Conservation (phyloP, 257 asterid genomes). For the Misopates orontium region DNA sequence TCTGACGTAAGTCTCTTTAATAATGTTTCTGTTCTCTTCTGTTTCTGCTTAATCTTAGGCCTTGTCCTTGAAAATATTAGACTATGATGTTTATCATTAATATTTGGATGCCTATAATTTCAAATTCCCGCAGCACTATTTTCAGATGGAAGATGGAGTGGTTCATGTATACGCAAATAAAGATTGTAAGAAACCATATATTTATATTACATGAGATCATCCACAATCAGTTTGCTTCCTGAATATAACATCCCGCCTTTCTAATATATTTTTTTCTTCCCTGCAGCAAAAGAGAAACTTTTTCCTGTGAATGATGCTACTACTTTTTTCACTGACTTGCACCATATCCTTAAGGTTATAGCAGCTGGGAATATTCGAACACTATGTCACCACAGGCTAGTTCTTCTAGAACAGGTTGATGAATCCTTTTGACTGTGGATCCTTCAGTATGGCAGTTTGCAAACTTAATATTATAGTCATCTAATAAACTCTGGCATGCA, state of each 20-base stretch:
- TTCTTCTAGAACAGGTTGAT: conserved; percentile 86
- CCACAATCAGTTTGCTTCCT: conserved; percentile 13
- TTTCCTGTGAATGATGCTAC: conserved; percentile 93
- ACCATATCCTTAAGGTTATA: conserved; percentile 90
- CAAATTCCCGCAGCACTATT: conserved; percentile 68
- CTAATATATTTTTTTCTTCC: conserved; percentile 27
- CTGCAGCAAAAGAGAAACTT: conserved; percentile 75
- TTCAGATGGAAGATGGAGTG: conserved; percentile 98
- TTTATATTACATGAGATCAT: not conserved
- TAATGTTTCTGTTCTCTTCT: not conserved
- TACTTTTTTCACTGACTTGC: conserved; percentile 91
- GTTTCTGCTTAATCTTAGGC: not conserved
- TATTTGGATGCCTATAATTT: not conserved
- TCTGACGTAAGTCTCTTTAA: conserved; percentile 62
- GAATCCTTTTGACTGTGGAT: not conserved
- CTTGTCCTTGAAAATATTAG: too few relatives aligned
- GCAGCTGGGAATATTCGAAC: conserved; percentile 94
- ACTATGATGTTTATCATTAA: too few relatives aligned
- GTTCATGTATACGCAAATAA: conserved; percentile 82
- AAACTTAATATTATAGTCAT: conserved; percentile 5
- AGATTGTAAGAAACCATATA: conserved; percentile 56
- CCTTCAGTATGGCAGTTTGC: not conserved
- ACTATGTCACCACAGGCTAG: conserved; percentile 89
- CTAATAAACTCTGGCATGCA: conserved; percentile 17
- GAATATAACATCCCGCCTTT: not conserved